Base-by-base conservation (phyloP, 2,329 filamentous ascomycete genomes). In the Colletotrichum tropicicola region DNA sequence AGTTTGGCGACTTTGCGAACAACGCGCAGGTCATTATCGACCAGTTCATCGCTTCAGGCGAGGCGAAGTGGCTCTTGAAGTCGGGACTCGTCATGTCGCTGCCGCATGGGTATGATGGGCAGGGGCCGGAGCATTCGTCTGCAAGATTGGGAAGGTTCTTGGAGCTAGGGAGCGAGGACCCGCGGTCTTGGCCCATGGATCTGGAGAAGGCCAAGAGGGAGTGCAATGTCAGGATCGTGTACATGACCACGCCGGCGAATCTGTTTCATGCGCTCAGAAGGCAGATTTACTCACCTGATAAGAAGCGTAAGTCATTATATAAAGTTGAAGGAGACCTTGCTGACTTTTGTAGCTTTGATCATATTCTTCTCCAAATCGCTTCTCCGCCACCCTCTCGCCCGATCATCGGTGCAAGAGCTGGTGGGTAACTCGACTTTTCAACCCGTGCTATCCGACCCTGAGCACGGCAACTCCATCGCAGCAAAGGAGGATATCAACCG, bases 1-100 rank as follows among this genome's bases (percentile, higher is more conserved):
- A 99, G 80, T 99, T 99, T 75, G 96, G 96, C 85, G 96, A 99
- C 81, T 99, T 99, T 74, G 96, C 95, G 85, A 99, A 99, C 87
- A 98, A 97, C 74, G 94, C 96, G 44, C 96, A 99, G 82, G 97
- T 93, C 78, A 96, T 98, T 79, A 97, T 98, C 75, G 96, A 99
- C 79, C 96, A 99, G 81, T 98, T 99, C 82, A 91, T 99, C 71
- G 94, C 96, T 47, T 97, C 96, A 67, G 96, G 95, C 76, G 96
- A 99, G 83, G 90, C 92, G 69, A 99, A 99, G 84, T 99, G 96
- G 96, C 91, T 98, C 80, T 96, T 99, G 84, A 91, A 96, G 80
- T 97, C 94, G 55, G 96, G 96, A 73, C 89, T 99, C 45, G 93
- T 99, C 72, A 91, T 98, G 87, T 98, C 93, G 68, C 87, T 99